Base-by-base conservation (phyloP, 1,139 yeast genomes). In the Scheffersomyces lignicola region DNA sequence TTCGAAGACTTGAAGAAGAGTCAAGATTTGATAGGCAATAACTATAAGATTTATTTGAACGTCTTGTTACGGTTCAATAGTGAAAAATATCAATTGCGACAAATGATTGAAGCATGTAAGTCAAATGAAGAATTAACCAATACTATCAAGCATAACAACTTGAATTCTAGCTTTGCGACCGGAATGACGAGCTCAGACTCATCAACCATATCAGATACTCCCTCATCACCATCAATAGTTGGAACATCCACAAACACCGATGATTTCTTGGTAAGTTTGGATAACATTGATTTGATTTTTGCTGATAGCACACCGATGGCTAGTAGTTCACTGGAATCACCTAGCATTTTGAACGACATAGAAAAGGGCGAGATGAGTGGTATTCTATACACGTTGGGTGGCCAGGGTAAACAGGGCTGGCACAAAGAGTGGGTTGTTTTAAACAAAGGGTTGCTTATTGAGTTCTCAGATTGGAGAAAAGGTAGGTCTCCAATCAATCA, bases 361-460 rank as follows among this genome's bases (percentile, higher is more conserved):
- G 58, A 54, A 15, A 26, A 26, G 20, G 51, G 48, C 7, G 71
- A 67, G 37, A 65, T 62, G 39, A 57, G 69, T 31, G 90, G 90
- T 0, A 69, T 83, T 15, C 55, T 83, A 11, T 81, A 82, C 68
- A 78, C 86, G 0, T 65, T 80, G 25, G 83, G 87, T 2, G 89
- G 89, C 2, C 79, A 81, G 41, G 85, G 86, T 8, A 84, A 83
- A 47, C 78, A 76, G 21, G 86, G 87, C 2, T 88, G 96, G 96
- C 95, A 88, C 57, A 87, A 87, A 51, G 90, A 84, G 57, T 86
- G 95, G 94, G 87, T 88, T 1, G 88, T 81, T 0, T 64, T 87
- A 34, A 74, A 75, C 13, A 76, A 77, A 13, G 92, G 94, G 1
- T 75, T 72, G 41, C 62, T 87, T 24, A 70, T 73, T 34, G 95